Conservation (phyloP, 2,329 filamentous ascomycete species). For the Leptodontidium sp. region DNA sequence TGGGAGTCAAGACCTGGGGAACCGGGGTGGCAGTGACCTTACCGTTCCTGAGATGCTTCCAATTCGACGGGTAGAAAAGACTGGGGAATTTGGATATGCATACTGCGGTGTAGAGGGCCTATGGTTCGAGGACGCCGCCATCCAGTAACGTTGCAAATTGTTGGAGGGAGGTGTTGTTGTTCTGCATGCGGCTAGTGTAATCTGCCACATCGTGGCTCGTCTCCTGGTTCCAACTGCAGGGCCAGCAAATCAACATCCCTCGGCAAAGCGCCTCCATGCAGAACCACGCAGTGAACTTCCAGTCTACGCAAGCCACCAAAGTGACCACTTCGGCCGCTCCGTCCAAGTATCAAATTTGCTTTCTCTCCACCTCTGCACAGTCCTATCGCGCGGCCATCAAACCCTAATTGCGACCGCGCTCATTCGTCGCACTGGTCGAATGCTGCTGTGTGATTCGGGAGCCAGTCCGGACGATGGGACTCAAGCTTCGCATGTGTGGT, state of each 20-base stretch:
- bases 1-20: constrained; percentile 22
- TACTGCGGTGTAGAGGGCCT: constrained; percentile 24
- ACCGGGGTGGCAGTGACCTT: constrained; percentile 18
- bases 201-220: constrained; percentile 19
- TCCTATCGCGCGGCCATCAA: constrained; percentile 16
- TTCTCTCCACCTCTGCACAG: constrained; percentile 11
- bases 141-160: constrained; percentile 25
- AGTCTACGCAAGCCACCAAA: constrained; percentile 35
- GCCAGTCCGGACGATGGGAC: neutral
- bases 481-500: neutral
- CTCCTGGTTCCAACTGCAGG: constrained; percentile 6
- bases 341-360: constrained; percentile 15
- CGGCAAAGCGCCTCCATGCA: constrained; percentile 23
- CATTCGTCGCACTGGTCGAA: constrained; percentile 5
- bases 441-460: constrained; percentile 1
- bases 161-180: constrained; percentile 30
- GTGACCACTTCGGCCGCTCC: constrained; percentile 33
- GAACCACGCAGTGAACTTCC: constrained; percentile 20
- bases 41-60: constrained; percentile 25
- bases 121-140: constrained; percentile 6
- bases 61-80: constrained; percentile 22
- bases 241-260: constrained; percentile 6
- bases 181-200: constrained; percentile 25
- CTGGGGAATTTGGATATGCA: constrained; percentile 11
- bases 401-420: constrained; percentile 2